Conservation (phyloP, 2,329 filamentous ascomycete species). For the Fusarium drepaniforme region DNA sequence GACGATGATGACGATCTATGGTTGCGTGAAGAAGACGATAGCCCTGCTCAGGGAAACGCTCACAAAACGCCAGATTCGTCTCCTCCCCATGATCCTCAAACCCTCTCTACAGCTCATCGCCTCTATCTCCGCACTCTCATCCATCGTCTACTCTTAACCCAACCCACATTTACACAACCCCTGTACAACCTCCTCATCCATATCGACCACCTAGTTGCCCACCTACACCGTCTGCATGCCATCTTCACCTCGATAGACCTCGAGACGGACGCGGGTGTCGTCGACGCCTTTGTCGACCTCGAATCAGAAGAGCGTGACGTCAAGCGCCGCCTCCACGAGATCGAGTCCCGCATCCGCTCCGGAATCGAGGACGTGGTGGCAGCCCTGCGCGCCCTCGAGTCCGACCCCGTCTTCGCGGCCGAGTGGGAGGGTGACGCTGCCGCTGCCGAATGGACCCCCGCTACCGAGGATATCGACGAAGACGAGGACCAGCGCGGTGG, state of each 20-base stretch:
- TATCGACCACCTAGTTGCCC: constrained; percentile 84
- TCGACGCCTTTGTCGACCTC: constrained; percentile 80
- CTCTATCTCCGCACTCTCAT: constrained; percentile 78
- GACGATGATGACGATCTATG: constrained; percentile 47
- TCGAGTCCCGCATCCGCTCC: constrained; percentile 73
- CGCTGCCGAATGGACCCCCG: constrained; percentile 16
- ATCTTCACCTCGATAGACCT: constrained; percentile 85
- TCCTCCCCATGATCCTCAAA: constrained; percentile 80
- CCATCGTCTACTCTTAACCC: constrained; percentile 75
- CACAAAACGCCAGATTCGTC: constrained; percentile 35
- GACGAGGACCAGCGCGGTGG: constrained; percentile 8
- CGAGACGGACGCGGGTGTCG: constrained; percentile 84
- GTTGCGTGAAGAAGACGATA: constrained; percentile 35
- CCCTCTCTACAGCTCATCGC: constrained; percentile 83
- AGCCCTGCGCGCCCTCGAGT: constrained; percentile 60
- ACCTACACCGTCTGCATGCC: constrained; percentile 79
- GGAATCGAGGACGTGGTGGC: constrained; percentile 77
- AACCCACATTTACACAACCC: constrained; percentile 70
- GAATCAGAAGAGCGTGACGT: constrained; percentile 79
- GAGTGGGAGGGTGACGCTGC: constrained; percentile 55
- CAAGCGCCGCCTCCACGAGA: constrained; percentile 70
- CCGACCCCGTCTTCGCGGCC: constrained; percentile 57
- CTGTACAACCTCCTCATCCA: constrained; percentile 77
- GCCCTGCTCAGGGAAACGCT: constrained; percentile 34
- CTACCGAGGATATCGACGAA: constrained; percentile 23